Percentiles rank a stretch among this genome's conserved stretches.
phyloP scores from a whole-genome alignment of 2,329 filamentous ascomycete species.

The Scleromitrula shiraiana region DNA sequence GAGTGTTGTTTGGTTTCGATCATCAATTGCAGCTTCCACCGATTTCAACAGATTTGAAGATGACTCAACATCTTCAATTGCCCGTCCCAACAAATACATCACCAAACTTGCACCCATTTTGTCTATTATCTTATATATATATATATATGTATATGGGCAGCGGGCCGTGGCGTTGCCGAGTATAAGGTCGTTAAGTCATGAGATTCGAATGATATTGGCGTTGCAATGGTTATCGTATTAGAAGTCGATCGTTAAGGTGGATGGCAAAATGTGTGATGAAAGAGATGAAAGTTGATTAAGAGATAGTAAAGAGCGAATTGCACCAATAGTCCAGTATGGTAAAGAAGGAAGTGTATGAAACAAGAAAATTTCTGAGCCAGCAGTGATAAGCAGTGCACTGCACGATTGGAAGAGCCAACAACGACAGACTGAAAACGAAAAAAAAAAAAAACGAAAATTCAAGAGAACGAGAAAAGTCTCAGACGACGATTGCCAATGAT shows the following conservation, averaged over 20 bases:
- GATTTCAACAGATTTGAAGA: conserved; percentile 7
- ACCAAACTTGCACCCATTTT: conserved; percentile 20
- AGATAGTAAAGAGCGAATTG: conserved; percentile 19
- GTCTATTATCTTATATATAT: conserved; percentile 11
- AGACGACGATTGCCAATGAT: conserved; percentile 16
- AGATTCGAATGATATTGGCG: conserved; percentile 16
- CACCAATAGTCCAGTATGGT: conserved; percentile 25
- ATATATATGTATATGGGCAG: conserved; percentile 20
- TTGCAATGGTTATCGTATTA: conserved; percentile 13
- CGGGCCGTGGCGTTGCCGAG: conserved; percentile 26
- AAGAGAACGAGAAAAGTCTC: conserved; percentile 19
- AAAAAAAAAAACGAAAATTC: conserved; percentile 18
- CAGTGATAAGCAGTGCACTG: conserved; percentile 24
- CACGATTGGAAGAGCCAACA: conserved; percentile 21
- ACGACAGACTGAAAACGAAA: conserved; percentile 19
- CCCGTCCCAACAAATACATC: conserved; percentile 21
- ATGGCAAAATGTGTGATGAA: conserved; percentile 3
- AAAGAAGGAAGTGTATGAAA: conserved; percentile 19
- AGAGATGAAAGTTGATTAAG: conserved; percentile 1
- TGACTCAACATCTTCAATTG: conserved; percentile 6
- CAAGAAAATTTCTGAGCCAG: conserved; percentile 28
- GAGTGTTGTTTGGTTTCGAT: conserved; percentile 13
- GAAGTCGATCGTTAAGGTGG: conserved; percentile 12
- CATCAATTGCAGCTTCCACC: conserved; percentile 9
- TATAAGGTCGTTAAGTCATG: conserved; percentile 27